phyloP scores from a whole-genome alignment of 2,329 filamentous ascomycete species.

The Bipolaris cookei region DNA sequence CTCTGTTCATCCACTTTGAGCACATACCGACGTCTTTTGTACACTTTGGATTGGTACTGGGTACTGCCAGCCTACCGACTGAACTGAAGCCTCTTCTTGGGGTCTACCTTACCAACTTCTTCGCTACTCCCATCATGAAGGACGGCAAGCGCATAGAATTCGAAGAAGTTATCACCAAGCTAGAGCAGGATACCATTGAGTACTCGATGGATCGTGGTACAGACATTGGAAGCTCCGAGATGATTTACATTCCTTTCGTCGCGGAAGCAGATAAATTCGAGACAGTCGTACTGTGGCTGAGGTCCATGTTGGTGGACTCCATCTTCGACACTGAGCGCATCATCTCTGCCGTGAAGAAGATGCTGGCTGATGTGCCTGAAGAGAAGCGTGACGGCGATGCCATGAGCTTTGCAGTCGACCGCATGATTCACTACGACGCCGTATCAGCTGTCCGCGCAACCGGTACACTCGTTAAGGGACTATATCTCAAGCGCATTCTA shows the following conservation, averaged over 20 bases:
- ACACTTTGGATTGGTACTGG: constrained; percentile 79
- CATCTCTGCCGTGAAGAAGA: constrained; percentile 72
- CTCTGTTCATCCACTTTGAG: constrained; percentile 96
- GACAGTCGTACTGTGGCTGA: constrained; percentile 81
- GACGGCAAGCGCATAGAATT: constrained; percentile 81
- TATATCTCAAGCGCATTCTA: constrained; percentile 85
- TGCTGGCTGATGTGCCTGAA: constrained; percentile 90
- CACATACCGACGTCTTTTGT: constrained; percentile 93
- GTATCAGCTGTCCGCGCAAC: constrained; percentile 78
- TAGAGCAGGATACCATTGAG: constrained; percentile 89
- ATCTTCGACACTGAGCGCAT: constrained; percentile 78
- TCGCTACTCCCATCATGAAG: constrained; percentile 83
- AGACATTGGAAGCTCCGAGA: constrained; percentile 77
- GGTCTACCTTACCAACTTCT: constrained; percentile 90
- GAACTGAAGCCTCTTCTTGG: constrained; percentile 82
- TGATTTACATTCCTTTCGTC: constrained; percentile 80
- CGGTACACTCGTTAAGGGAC: constrained; percentile 81
- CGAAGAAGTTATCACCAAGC: constrained; percentile 87
- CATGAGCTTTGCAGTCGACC: constrained; percentile 68
- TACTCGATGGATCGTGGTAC: constrained; percentile 75
- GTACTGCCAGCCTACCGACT: constrained; percentile 77
- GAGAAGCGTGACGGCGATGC: constrained; percentile 82
- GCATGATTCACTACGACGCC: constrained; percentile 79
- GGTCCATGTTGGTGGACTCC: constrained; percentile 84
- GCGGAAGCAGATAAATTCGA: constrained; percentile 88